Conservation (phyloP, 1,139 yeast species). For the Maudiozyma humilis region DNA sequence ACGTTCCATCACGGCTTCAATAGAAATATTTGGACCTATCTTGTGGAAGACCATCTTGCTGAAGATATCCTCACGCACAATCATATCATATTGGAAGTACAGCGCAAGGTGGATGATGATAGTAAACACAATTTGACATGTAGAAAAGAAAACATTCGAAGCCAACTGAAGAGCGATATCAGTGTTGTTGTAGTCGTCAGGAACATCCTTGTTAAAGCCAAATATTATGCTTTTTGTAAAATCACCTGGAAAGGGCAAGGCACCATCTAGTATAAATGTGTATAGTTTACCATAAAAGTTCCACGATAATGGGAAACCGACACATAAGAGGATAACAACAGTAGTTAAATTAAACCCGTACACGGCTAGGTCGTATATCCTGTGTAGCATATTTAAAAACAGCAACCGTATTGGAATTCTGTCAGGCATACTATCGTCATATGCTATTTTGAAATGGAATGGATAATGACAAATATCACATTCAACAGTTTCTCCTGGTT, state of each 20-base stretch:
- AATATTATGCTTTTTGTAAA: constrained; percentile 39
- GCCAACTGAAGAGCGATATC: constrained; percentile 14
- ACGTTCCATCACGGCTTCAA: constrained; percentile 24
- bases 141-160: constrained; percentile 21
- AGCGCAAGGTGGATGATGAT: constrained; percentile 41
- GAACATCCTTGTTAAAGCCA: constrained; percentile 36
- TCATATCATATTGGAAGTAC: constrained; percentile 61
- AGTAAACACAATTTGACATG: constrained; percentile 29
- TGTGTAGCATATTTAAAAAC: constrained; percentile 33
- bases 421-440: constrained; percentile 62
- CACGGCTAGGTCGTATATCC: constrained; percentile 26
- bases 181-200: constrained; percentile 8
- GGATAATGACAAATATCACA: constrained; percentile 89
- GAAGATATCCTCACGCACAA: constrained; percentile 62
- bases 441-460: constrained; percentile 64
- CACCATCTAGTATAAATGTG: constrained; percentile 49
- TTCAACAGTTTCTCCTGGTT: constrained; percentile 38
- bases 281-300: constrained; percentile 43
- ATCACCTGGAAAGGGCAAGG: constrained; percentile 36
- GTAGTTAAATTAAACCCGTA: constrained; percentile 33
- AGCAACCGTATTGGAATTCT: constrained; percentile 48
- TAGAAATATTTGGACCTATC: constrained; percentile 50
- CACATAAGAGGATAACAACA: constrained; percentile 36
- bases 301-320: constrained; percentile 55
- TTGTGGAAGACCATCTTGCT: constrained; percentile 45